Conservation (phyloP, 148 eudicot genomes). For the Silene uniflora region DNA sequence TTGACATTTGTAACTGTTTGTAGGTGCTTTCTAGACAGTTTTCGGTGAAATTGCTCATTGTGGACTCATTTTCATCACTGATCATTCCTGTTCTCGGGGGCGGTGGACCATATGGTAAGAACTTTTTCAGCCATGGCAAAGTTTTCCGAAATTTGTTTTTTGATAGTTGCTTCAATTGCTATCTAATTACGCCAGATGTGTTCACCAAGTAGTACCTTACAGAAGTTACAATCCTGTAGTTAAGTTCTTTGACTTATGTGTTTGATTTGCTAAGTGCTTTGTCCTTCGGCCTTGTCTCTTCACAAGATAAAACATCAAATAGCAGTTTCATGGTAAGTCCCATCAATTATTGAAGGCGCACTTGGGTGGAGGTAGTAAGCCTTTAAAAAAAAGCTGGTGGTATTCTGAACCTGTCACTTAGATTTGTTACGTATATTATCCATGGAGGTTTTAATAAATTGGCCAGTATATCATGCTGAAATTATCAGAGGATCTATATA, state of each 20-base stretch:
- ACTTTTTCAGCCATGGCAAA: background rate
- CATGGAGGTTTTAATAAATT: background rate
- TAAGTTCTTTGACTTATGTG: background rate
- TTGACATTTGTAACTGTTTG: slow-evolving; percentile 17
- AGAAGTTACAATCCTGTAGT: too few relatives aligned
- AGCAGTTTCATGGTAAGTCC: background rate
- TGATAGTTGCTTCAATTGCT: background rate
- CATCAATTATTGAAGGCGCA: background rate
- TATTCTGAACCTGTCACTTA: background rate
- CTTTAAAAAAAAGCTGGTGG: background rate
- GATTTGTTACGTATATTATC: background rate
- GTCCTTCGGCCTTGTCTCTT: background rate
- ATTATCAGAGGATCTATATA: background rate
- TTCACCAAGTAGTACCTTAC: background rate
- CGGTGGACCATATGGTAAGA: slow-evolving; percentile 65
- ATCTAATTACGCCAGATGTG: background rate
- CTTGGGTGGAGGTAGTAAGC: background rate
- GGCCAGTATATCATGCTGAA: background rate
- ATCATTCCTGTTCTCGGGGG: slow-evolving; percentile 77
- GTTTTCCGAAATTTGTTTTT: background rate
- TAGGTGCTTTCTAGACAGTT: slow-evolving; percentile 37
- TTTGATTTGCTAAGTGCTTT: background rate
- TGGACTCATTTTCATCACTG: slow-evolving; percentile 85
- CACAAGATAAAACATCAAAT: background rate
- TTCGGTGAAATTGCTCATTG: slow-evolving; percentile 50